Evolutionary conservation across 805 yeast genomes (phyloP), one percentile per base, ranked within the genome.

Genomic region (Metschnikowia lachancei): DNA sequence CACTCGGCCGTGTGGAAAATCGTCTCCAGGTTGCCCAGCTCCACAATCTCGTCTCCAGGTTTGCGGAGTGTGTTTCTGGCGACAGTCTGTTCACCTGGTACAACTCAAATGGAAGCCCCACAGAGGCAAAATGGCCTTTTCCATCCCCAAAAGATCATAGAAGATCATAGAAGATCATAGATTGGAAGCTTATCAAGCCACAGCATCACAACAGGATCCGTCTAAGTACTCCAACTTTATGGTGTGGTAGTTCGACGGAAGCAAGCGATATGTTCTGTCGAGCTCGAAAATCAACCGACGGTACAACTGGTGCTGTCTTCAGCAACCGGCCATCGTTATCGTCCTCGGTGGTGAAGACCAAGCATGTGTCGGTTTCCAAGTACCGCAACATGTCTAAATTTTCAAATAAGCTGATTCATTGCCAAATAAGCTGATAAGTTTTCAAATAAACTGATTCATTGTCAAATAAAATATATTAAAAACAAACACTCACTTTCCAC

Each of bases 351-450:
- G 97, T 83, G 59, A 91, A 85, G 8, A 92, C 89, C 43, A 94
- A 74, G 52, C 95, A 71, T 1, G 98, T 90, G 65, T 94, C 99
- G 0, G 99, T 94, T 63, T 94, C 99, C 48, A 95, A 72, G 61
- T 91, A 94, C 45, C 91, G 81, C 59, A 92, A 69, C 51, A 94
- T 67, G 52, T 77, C n/a, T n/a, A n/a, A n/a, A n/a, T n/a, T n/a
- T n/a, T n/a, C n/a, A n/a, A n/a, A n/a, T n/a, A n/a, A n/a, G n/a
- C n/a, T n/a, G n/a, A n/a, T n/a, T n/a, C n/a, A n/a, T n/a, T n/a
- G n/a, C n/a, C n/a, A n/a, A n/a, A n/a, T n/a, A n/a, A n/a, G n/a
- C n/a, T n/a, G n/a, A n/a, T n/a, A n/a, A n/a, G n/a, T n/a, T n/a
- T n/a, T n/a, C n/a, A n/a, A n/a, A n/a, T n/a, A n/a, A n/a, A n/a